These are phyloP conservation scores for Apodospora peruviana DNA, from an alignment of 495 filamentous ascomycete species.

Conservation along the genomic window DNA sequence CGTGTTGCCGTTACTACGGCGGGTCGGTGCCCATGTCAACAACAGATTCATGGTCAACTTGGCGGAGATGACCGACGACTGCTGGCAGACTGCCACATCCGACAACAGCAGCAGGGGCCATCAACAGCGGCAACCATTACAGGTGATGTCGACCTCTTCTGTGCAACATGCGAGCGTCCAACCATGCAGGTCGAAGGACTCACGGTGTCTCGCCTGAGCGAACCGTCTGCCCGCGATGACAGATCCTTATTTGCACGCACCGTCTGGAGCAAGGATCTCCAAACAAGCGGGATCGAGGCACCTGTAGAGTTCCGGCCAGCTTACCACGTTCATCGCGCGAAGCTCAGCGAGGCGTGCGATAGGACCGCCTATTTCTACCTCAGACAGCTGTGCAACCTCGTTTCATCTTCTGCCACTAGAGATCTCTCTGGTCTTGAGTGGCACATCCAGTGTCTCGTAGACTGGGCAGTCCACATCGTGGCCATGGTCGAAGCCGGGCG, in stretches of 20 bases:
- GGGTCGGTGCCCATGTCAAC: neutral
- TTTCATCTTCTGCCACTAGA: neutral
- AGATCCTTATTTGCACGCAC: neutral
- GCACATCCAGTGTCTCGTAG: neutral
- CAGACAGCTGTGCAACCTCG: neutral
- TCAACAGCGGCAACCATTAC: conserved; percentile 2
- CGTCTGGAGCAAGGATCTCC: neutral
- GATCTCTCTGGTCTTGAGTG: neutral
- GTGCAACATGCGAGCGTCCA: neutral
- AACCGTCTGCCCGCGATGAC: neutral
- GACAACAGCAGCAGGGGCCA: neutral
- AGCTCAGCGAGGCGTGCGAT: neutral
- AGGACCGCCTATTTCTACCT: conserved; percentile 4
- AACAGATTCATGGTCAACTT: neutral
- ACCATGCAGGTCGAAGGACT: neutral
- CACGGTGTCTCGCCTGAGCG: neutral
- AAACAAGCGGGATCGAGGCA: neutral
- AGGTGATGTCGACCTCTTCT: conserved; percentile 1
- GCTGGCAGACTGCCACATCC: neutral
- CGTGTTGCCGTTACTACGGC: conserved; percentile 7
- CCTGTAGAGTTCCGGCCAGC: neutral
- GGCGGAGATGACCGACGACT: neutral
- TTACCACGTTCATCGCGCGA: neutral
- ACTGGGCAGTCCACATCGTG: neutral
- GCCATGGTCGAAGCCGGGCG: neutral